phyloP scores from a whole-genome alignment of 2,329 filamentous ascomycete genomes.

The Pseudocercospora fuligena region DNA sequence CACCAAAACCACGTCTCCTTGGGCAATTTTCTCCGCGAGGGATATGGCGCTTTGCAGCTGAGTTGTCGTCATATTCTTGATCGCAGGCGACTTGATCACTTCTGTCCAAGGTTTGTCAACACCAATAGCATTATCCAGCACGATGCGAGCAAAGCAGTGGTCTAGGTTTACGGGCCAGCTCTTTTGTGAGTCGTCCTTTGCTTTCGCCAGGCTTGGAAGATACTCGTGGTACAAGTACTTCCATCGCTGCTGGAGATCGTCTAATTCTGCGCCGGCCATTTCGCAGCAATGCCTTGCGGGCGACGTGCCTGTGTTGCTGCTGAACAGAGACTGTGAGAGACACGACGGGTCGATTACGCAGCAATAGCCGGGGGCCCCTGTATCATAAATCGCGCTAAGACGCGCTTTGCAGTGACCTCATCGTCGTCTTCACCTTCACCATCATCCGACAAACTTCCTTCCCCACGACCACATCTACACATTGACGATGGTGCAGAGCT shows the following conservation, averaged over 20 bases:
- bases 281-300: not conserved
- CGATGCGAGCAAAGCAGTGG: conserved; percentile 53
- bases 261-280: conserved; percentile 16
- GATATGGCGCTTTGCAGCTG: conserved; percentile 47
- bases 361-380: not conserved
- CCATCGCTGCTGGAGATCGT: conserved; percentile 33
- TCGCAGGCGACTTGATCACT: conserved; percentile 49
- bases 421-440: too few species aligned
- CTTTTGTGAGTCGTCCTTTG: conserved; percentile 40
- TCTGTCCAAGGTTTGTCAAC: conserved; percentile 48
- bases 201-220: conserved; percentile 37
- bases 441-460: too few species aligned
- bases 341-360: not conserved
- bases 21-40: conserved; percentile 45
- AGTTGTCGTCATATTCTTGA: conserved; percentile 48
- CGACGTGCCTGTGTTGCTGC: too few species aligned
- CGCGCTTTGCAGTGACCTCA: too few species aligned
- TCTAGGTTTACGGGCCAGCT: conserved; percentile 51
- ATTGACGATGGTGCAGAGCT: too few species aligned
- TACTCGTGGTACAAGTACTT: conserved; percentile 36
- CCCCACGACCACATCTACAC: too few species aligned
- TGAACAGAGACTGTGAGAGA: not conserved
- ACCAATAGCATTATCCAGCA: conserved; percentile 50
- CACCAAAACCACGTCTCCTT: conserved; percentile 45
- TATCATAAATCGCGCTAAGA: not conserved